A percentile compares a stretch with the other conserved stretches of the same genome.
Evolutionary conservation across 805 yeast genomes (phyloP).

Genomic region (Candida chilensis): DNA sequence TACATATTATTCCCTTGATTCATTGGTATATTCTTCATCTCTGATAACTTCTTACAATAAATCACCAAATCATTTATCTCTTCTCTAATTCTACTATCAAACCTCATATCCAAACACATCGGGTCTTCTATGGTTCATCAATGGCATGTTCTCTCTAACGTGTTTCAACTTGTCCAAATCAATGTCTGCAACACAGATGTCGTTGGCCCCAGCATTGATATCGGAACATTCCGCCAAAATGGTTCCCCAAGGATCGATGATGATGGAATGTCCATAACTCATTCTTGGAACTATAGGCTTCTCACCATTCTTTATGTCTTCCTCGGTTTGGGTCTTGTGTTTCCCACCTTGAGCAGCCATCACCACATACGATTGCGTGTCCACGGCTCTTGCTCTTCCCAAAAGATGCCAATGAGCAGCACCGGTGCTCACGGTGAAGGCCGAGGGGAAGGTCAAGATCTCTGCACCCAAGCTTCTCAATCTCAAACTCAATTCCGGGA

Average conservation of each 20-base stretch:
- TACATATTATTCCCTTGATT: too few species aligned
- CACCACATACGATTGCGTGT: conserved; percentile 77
- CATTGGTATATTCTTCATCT: too few species aligned
- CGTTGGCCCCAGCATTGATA: conserved; percentile 19
- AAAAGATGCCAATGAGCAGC: conserved; percentile 81
- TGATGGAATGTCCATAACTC: conserved; percentile 81
- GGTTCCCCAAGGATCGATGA: conserved; percentile 90
- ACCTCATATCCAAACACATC: conserved; percentile 43
- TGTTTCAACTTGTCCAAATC: conserved; percentile 39
- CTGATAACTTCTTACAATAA: too few species aligned
- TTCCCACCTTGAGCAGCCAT: conserved; percentile 85
- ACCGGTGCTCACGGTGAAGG: conserved; percentile 90
- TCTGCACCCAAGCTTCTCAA: conserved; percentile 66
- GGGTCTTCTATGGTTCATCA: conserved; percentile 63
- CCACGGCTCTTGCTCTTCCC: conserved; percentile 81
- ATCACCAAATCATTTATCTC: too few species aligned
- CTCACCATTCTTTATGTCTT: conserved; percentile 12
- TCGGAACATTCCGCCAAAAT: conserved; percentile 53
- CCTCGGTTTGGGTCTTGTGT: conserved; percentile 47
- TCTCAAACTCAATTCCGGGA: conserved; percentile 70
- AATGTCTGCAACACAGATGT: conserved; percentile 55
- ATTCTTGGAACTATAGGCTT: conserved; percentile 35
- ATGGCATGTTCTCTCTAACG: conserved; percentile 66
- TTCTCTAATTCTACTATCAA: too few species aligned
- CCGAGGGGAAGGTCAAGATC: conserved; percentile 77